Base-by-base conservation (phyloP, 2,329 filamentous ascomycete species). In the Aspergillus hiratsukae region DNA sequence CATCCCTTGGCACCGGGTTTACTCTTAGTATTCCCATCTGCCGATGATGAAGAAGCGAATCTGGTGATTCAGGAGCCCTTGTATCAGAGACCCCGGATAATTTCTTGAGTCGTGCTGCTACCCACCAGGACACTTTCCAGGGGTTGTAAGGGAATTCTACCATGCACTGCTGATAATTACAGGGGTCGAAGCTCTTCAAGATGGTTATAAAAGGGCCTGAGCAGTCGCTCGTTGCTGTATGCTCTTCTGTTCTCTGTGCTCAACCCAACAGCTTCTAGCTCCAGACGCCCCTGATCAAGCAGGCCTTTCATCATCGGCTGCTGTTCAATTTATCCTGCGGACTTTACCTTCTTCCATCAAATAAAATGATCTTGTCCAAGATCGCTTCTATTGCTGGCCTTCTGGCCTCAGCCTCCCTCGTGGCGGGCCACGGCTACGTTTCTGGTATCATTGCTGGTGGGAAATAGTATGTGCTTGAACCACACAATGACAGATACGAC, bases 381-480 rank as follows among this genome's bases (percentile, higher is more conserved):
- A 56, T 68, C 31, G 59, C 63, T 52, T 55, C 58, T 17, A 23
- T 67, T 45, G 45, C 61, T 27, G 52, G 61, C 9, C 21, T 70
- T 40, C 61, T 75, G 28, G 67, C 63, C 52, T 67, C 68, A 5
- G 60, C 67, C 45, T 62, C 69, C 29, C 60, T 68, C 50, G 71
- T 71, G 48, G 63, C 68, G 51, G 72, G 69, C 43, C 73, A 75
- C 59, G 73, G 70, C 48, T 71, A 65, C 29, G 69, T 75, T 29
- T 63, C 58, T 17, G 68, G 65, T 23, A 67, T 72, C 29, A 54
- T 69, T 9, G 64, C 66, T 28, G 63, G 65, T 48, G 68, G 69
- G 37, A 55, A 64, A 49, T 66, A 60, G 69, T 72, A 66, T 37
- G 61, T 51, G 11, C 25, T 31, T 46, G 11, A 10, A 27, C 27